Conservation (phyloP, 2,329 filamentous ascomycete genomes). For the Alternaria arbusti region DNA sequence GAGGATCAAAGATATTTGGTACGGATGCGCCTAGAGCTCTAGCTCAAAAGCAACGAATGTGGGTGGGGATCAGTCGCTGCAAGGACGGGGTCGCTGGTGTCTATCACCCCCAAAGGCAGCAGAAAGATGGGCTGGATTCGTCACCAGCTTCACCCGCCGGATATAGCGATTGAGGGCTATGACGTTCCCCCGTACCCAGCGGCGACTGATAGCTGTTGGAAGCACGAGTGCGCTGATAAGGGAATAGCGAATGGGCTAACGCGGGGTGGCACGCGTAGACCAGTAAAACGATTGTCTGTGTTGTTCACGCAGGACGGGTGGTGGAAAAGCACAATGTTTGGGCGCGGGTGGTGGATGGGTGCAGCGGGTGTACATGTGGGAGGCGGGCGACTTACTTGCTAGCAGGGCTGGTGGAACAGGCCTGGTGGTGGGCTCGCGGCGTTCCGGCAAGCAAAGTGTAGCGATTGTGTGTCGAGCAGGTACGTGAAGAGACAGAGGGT, state of each 20-base stretch:
- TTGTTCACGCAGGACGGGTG: conserved; percentile 27
- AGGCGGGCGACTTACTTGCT: conserved; percentile 38
- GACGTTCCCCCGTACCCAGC: conserved; percentile 28
- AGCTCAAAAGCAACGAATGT: conserved; percentile 28
- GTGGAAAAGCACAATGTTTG: conserved; percentile 20
- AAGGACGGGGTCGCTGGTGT: conserved; percentile 11
- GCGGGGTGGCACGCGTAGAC: conserved; percentile 31
- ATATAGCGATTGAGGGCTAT: conserved; percentile 28
- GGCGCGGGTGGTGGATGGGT: conserved; percentile 12
- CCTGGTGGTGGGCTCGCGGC: conserved; percentile 32
- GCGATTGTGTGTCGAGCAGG: conserved; percentile 22
- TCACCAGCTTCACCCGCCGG: conserved; percentile 26
- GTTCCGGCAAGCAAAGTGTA: conserved; percentile 41
- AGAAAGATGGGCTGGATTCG: conserved; percentile 21
- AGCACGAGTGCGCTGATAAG: conserved; percentile 42
- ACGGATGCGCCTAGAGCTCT: conserved; percentile 8
- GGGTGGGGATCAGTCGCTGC: conserved; percentile 11
- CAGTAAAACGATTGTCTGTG: conserved; percentile 28
- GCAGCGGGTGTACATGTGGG: conserved; percentile 20
- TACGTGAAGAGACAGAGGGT: conserved; percentile 15
- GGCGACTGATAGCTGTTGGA: conserved; percentile 35
- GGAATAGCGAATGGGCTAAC: conserved; percentile 39
- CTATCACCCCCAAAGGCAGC: conserved; percentile 16
- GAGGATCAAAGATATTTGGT: not conserved
- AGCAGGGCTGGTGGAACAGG: conserved; percentile 31